Evolutionary conservation across 345 rosid species (phyloP), one percentile per base, ranked within the genome.

Genomic region (Aethionema arabicum): DNA sequence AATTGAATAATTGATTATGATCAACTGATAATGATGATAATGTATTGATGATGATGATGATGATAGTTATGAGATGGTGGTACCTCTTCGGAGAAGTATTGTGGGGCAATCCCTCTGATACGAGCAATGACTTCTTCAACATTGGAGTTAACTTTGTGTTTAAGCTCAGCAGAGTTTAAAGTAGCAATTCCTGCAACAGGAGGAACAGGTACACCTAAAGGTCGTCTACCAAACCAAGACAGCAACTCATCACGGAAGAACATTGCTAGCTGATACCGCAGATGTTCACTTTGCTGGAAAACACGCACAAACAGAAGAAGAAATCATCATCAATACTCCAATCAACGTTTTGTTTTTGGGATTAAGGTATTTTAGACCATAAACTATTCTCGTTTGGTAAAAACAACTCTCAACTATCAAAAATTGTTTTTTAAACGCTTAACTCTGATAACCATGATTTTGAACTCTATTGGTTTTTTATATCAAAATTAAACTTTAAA

Each of bases 191-290:
- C 96, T 43, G 78, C 82, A 51, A 76, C 74, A 8, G 86, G 64
- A 2, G 79, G 80, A 62, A 77, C 39, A 10, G 90, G 86, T 67
- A 88, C 72, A 32, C 92, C 90, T 6, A 78, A 82, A 32, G 97
- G 99, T 70, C 96, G 78, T 76, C 95, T 95, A 91, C 97, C 92
- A 15, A 90, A 87, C 96, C 97, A 86, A 7, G 95, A 95, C 30
- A 90, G 73, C 67, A 95, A 78, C 66, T 90, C 96, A 60, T 95
- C 99, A 0, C 97, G 87, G 82, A 95, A 95, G 80, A 90, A 95
- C 99, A 95, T 95, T 10, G 96, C 97, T 53, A 90, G 74, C 12
- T 95, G 99, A 79, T 88, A 88, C 91, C 99, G 83, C 12, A 90
- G 65, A 81, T 88, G 96, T 44, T 88, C 81, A 35, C 68, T 84